Base-by-base conservation (phyloP, 2,329 filamentous ascomycete genomes). In the Cercospora zeina region DNA sequence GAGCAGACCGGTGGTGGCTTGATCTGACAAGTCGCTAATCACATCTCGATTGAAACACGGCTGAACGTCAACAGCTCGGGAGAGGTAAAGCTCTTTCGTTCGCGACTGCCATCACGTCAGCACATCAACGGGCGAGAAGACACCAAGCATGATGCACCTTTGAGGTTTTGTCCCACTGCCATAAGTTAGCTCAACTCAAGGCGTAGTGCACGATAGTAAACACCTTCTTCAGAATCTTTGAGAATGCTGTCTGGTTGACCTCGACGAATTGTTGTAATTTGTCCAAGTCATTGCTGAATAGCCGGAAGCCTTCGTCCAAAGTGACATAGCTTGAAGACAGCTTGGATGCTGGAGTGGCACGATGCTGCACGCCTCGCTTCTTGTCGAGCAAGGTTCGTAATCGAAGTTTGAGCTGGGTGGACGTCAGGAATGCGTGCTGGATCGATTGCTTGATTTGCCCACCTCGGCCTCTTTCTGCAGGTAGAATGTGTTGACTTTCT, bases 401-500 rank as follows among this genome's bases (percentile, higher is more conserved):
- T 10, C 95, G 90, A 59, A 97, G 86, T 77, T 96, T 96, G 76
- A 97, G 90, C 92, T 97, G 33, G 34, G 4, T 1, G 2, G 21
- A 4, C 27, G 62, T 68, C 30, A 68, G 64, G 51, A 11, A 14
- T 58, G 11, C 4, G 13, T 8, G 7, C 24, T 30, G 14, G 13
- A 24, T 36, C 54, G 34, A 42, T 37, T 6, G 34, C 51, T 21
- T 13, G 27, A 37, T 6, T 14, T 37, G 39, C 24, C 39, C 80
- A 96, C 92, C 86, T 99, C 95, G 57, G 92, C 93, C 79, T 99
- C 95, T 76, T 99, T 99, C 76, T 97, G 95, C 36, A 97, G 79
- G 75, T 99, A 99, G 77, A 97, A 97, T 13, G 87, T 91, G 78
- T 99, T 99, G 78, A 99, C 95, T 77, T 97, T 99, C 77, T 97